A percentile compares a stretch with the other conserved stretches of the same genome.
These are phyloP conservation scores for Capniomyces stellatus DNA, from an alignment of 371 early-diverging fungal species.

Conservation along the genomic window DNA sequence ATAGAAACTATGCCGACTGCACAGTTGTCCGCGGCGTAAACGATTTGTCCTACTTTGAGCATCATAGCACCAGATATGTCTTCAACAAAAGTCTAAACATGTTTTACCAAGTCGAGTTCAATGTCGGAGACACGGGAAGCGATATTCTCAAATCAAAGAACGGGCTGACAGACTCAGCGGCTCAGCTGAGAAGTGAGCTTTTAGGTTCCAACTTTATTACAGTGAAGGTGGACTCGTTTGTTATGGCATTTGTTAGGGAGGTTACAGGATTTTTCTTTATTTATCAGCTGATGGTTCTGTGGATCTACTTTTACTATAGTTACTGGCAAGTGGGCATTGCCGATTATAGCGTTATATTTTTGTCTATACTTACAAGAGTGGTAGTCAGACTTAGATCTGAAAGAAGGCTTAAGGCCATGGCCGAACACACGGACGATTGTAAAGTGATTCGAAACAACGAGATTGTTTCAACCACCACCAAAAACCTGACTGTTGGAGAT, in stretches of 20 bases:
- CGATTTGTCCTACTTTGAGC: conserved; percentile 24
- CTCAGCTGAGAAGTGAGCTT: conserved; percentile 31
- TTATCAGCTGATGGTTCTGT: conserved; percentile 52
- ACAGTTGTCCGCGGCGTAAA: not conserved
- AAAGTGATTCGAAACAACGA: conserved; percentile 33
- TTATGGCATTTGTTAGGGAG: conserved; percentile 37
- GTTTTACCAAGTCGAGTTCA: conserved; percentile 34
- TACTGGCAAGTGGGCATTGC: conserved; percentile 64
- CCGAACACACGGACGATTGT: conserved; percentile 32
- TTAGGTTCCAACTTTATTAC: conserved; percentile 54
- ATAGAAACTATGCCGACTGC: not conserved
- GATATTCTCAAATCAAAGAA: conserved; percentile 26
- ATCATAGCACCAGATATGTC: conserved; percentile 58
- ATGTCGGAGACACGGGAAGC: conserved; percentile 32
- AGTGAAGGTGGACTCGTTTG: conserved; percentile 37
- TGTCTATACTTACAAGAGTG: too few relatives aligned
- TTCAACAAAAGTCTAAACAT: conserved; percentile 16
- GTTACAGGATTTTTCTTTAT: conserved; percentile 52
- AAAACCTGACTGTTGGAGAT: conserved; percentile 57
- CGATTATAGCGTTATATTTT: too few relatives aligned
- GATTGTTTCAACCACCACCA: conserved; percentile 32
- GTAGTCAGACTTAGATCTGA: conserved; percentile 41
- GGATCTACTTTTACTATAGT: conserved; percentile 54
- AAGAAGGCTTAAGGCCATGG: conserved; percentile 42
- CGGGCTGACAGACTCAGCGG: conserved; percentile 38